Base-by-base conservation (phyloP, 2,329 filamentous ascomycete genomes). In the Anisogramma anomala region DNA sequence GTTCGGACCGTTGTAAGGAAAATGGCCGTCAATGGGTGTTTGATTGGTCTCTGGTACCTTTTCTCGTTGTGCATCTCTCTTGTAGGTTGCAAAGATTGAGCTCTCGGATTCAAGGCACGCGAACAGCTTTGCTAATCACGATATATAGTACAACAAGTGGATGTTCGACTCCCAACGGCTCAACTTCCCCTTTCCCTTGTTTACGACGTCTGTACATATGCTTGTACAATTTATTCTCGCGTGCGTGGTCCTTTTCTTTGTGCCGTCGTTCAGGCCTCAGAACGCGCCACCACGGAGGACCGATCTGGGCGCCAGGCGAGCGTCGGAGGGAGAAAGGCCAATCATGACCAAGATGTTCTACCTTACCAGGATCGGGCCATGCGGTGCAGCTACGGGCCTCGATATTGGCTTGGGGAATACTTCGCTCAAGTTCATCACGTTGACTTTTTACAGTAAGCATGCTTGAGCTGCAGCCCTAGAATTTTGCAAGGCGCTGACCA, bases 401-500 rank as follows among this genome's bases (percentile, higher is more conserved):
- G 91, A 98, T 58, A 94, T 98, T 61, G 91, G 91, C 11, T 65
- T 98, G 44, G 91, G 91, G 49, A 98, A 98, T 57, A 94, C 86
- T 61, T 94, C 86, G 39, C 70, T 98, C 53, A 91, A 89, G 61
- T 95, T 93, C 60, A 96, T 98, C 53, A 88, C 85, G 31, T 75
- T 98, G 51, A 95, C 89, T 8, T 98, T 98, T 60, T 94, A 94
- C 63, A 98, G 78, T 80, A 70, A 50, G 75, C 25, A 3, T 11
- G 17, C 3, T 6, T 14, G 8, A n/a, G n/a, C n/a, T n/a, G n/a
- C n/a, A n/a, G n/a, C n/a, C 9, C 25, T 11, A 7, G 15, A 10
- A 10, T 7, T 7, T 19, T 15, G 4, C 33, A 20, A 9, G 13
- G n/a, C 18, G 41, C 56, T 61, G 47, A 59, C 50, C 11, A 10